These are phyloP conservation scores for Tuber umbilicatum DNA, from an alignment of 495 filamentous ascomycete genomes.

Conservation along the genomic window DNA sequence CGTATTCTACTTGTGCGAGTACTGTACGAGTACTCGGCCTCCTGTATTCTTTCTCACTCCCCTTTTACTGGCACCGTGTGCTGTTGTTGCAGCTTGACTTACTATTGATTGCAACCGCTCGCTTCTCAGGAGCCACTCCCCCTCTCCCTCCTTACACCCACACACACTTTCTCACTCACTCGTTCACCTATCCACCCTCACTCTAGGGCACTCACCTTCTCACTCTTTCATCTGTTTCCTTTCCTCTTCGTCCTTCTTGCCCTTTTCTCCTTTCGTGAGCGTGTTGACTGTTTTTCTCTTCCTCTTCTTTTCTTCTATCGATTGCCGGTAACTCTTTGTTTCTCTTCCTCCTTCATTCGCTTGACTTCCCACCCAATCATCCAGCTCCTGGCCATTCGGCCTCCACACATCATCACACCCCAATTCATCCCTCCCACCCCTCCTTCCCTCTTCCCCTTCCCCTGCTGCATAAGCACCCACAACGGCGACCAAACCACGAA, in stretches of 20 bases:
- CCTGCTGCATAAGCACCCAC: slow-evolving; percentile 32
- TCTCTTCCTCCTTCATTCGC: slow-evolving; percentile 25
- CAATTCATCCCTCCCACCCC: slow-evolving; percentile 32
- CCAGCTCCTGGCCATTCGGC: slow-evolving; percentile 17
- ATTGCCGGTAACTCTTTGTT: slow-evolving; percentile 24
- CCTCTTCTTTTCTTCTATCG: slow-evolving; percentile 12
- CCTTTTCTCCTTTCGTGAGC: slow-evolving; percentile 2
- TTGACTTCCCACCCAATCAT: slow-evolving; percentile 27
- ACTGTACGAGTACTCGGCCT: slow-evolving; percentile 5
- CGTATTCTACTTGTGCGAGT: neutral
- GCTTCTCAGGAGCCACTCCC: neutral
- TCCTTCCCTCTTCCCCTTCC: slow-evolving; percentile 25
- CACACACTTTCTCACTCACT: slow-evolving; percentile 4
- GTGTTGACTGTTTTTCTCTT: slow-evolving; percentile 6
- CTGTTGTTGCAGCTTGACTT: neutral
- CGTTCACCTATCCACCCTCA: neutral
- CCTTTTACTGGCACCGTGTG: slow-evolving; percentile 7
- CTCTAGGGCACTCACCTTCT: neutral
- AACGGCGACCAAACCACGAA: slow-evolving; percentile 32
- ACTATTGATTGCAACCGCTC: neutral
- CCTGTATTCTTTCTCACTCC: neutral
- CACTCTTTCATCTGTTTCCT: slow-evolving; percentile 6
- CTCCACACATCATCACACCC: slow-evolving; percentile 21
- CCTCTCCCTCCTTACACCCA: slow-evolving; percentile 3
- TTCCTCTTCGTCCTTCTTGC: slow-evolving; percentile 7